Evolutionary conservation across 768 basidiomycete genomes (phyloP).

Genomic region (Roridomyces roridus): DNA sequence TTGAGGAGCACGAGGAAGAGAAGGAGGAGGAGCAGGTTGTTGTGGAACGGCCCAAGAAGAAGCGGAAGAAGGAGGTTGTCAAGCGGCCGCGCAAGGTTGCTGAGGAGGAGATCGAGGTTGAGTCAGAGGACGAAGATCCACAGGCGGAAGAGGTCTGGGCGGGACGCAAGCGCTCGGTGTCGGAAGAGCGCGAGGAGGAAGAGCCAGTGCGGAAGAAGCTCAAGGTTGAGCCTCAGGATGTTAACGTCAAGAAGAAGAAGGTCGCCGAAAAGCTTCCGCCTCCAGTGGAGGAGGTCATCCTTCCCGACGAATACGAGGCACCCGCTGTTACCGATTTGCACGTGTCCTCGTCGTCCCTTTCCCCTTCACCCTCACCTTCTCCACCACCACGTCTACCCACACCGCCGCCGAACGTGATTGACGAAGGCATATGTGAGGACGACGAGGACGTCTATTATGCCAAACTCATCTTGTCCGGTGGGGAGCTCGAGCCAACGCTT

Average conservation of each 20-base stretch:
- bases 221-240: constrained; percentile 26
- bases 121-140: constrained; percentile 62
- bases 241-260: constrained; percentile 44
- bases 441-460: constrained; percentile 91
- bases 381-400: constrained; percentile 49
- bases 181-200: constrained; percentile 45
- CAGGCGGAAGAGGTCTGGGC: constrained; percentile 35
- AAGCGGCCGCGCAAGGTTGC: constrained; percentile 42
- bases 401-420: constrained; percentile 59
- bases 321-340: constrained; percentile 59
- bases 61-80: constrained; percentile 55
- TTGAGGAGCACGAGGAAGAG: constrained; percentile 39
- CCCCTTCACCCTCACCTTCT: constrained; percentile 59
- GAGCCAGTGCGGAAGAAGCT: constrained; percentile 17
- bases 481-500: constrained; percentile 31
- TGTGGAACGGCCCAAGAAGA: constrained; percentile 61
- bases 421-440: constrained; percentile 72
- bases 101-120: constrained; percentile 50
- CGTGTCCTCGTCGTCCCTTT: constrained; percentile 51
- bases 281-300: constrained; percentile 55
- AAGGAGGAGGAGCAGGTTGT: constrained; percentile 42
- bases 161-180: constrained; percentile 50
- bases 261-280: constrained; percentile 38
- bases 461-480: constrained; percentile 60
- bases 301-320: constrained; percentile 56